These are phyloP conservation scores for Paramecium biaurelia DNA, from an alignment of 73 alveolate species.

Conservation along the genomic window DNA sequence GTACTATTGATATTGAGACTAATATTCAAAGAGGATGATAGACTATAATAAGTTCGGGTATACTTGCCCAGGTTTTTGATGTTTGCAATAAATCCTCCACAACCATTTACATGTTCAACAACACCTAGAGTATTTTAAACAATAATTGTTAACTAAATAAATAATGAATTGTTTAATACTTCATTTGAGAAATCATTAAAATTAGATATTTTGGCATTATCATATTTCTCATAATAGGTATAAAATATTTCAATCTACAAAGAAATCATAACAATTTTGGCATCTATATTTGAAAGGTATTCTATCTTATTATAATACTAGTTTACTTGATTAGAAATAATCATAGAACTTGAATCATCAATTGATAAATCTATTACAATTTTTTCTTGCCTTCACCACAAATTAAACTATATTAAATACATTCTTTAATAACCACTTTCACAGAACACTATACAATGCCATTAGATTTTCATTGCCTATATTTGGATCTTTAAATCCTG, in stretches of 20 bases:
- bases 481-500: not conserved
- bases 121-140: not conserved
- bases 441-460: conserved; percentile 7
- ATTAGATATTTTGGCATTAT: conserved; percentile 9
- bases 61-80: not conserved
- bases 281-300: conserved; percentile 20
- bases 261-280: not conserved
- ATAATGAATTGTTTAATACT: not conserved
- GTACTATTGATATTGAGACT: not conserved
- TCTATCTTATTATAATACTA: not conserved
- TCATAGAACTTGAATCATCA: not conserved
- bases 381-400: conserved; percentile 18
- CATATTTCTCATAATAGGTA: not conserved
- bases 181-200: not conserved
- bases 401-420: not conserved
- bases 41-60: not conserved
- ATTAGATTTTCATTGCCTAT: not conserved
- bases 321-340: not conserved
- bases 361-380: not conserved
- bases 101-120: not conserved
- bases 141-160: not conserved
- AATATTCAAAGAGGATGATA: not conserved
- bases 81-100: not conserved
- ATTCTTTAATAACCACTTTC: not conserved
- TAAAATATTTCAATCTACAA: not conserved